Evolutionary conservation across 306 rosid genomes (phyloP), one percentile per base, ranked within the genome.

Genomic region (Prosopis cineraria): DNA sequence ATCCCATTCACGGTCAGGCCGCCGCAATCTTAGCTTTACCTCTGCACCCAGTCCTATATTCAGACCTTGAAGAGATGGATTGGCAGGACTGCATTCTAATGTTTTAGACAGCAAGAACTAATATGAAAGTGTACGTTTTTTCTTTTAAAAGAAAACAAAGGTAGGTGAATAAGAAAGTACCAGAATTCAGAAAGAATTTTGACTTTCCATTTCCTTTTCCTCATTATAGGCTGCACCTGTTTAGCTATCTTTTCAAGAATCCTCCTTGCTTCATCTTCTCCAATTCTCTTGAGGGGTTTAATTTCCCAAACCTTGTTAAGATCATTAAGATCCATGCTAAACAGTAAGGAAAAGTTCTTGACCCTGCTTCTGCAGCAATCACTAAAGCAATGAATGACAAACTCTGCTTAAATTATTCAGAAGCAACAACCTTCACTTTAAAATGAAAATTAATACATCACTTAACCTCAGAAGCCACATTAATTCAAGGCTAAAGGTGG

Each of bases 261-360:
- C 43, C 67, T 84, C 59, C 79, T 72, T 5, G 88, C 87, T 41
- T 88, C 92, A 25, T 88, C 82, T 78, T 88, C 88, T 39, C 88
- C 88, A 52, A 79, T 84, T 78, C 81, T 85, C 60, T 84, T 85
- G 6, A 81, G 83, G 9, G 87, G 78, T 68, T 82, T 84, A 14
- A 88, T 77, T 77, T 83, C 90, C 92, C 92, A 86, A 14, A 88
- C 92, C 87, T 88, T 88, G 75, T 88, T 88, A 39, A 86, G 92
- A 82, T 88, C 90, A 72, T 83, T 85, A 33, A 88, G 88, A 74
- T 84, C 84, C 90, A 86, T 86, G 20, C 27, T 39, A 5, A 36
- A 34, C 33, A 63, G 29, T 39, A 13, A 27, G 40, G 55, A 59
- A 36, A 27, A 3, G 72, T 24, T 24, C 67, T 43, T 24, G 39